Conservation (phyloP, 2,329 filamentous ascomycete species). For the Blastomyces silverae region DNA sequence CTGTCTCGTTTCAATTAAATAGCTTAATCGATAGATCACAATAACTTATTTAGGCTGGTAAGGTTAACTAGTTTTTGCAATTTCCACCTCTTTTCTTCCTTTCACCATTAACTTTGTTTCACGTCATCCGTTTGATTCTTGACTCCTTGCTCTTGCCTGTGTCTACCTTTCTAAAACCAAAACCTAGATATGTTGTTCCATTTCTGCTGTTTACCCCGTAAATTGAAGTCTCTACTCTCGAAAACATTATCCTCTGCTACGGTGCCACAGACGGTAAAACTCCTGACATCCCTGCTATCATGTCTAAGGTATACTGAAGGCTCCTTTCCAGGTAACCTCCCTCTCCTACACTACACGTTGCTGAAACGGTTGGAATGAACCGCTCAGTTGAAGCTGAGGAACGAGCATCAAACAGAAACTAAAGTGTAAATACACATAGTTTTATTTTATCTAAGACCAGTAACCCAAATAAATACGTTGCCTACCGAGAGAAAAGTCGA, state of each 20-base stretch:
- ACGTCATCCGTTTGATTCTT: neutral
- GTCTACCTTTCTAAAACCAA: neutral
- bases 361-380: neutral
- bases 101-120: neutral
- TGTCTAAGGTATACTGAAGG: neutral
- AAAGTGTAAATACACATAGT: neutral
- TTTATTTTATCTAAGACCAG: neutral
- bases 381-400: neutral
- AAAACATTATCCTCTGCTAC: neutral
- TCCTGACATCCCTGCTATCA: no score
- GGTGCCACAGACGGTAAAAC: no score
- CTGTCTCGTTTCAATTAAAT: neutral
- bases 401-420: neutral
- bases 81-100: neutral
- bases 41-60: neutral
- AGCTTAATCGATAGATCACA: neutral
- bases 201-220: neutral
- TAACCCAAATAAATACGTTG: neutral
- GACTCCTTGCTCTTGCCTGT: neutral
- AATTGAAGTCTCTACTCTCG: neutral
- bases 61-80: neutral
- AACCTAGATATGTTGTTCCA: neutral
- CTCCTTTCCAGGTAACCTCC: neutral
- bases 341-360: neutral
- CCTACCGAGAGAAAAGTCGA: neutral